Percentiles rank a stretch among this genome's conserved stretches.
These are phyloP conservation scores for Trichoderma oligosporum DNA, from an alignment of 2,329 filamentous ascomycete genomes.

Conservation along the genomic window DNA sequence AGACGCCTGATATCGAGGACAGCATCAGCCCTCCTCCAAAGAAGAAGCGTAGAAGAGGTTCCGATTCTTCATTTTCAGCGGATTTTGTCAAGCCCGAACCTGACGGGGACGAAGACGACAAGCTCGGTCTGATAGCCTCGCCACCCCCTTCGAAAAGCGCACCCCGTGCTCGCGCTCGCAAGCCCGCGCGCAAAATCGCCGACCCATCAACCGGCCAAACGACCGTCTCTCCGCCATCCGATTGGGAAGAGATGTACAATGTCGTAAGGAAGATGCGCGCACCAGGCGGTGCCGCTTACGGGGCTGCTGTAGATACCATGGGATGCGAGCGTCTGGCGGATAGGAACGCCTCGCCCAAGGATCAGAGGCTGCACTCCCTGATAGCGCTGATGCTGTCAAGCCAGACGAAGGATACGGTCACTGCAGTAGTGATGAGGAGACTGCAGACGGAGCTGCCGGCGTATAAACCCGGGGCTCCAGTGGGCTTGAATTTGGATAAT, in stretches of 20 bases:
- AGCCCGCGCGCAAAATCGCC: constrained; percentile 45
- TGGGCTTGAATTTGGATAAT: constrained; percentile 68
- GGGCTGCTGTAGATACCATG: constrained; percentile 96
- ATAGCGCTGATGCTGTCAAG: constrained; percentile 85
- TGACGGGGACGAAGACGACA: constrained; percentile 26
- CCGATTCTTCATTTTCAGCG: constrained; percentile 21
- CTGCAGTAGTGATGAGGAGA: constrained; percentile 73
- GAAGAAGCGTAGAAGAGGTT: constrained; percentile 31
- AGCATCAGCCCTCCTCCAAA: constrained; percentile 33
- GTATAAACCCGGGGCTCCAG: constrained; percentile 39
- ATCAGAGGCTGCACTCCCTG: constrained; percentile 79
- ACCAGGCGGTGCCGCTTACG: constrained; percentile 50
- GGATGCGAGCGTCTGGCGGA: constrained; percentile 78
- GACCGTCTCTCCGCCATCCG: constrained; percentile 58
- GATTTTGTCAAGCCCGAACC: constrained; percentile 40
- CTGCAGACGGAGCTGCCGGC: constrained; percentile 70
- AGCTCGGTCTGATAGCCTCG: constrained; percentile 26
- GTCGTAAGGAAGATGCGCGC: constrained; percentile 72
- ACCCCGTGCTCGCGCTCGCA: constrained; percentile 32
- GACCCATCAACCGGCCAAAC: constrained; percentile 40
- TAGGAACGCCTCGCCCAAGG: constrained; percentile 44
- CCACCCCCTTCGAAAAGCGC: constrained; percentile 28
- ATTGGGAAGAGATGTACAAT: constrained; percentile 81
- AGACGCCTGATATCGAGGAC: constrained; percentile 56
- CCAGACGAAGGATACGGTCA: constrained; percentile 92